Percentiles rank a stretch among this genome's conserved stretches.
These are phyloP conservation scores for Dimocarpus longan DNA, from an alignment of 345 rosid species.

Conservation along the genomic window DNA sequence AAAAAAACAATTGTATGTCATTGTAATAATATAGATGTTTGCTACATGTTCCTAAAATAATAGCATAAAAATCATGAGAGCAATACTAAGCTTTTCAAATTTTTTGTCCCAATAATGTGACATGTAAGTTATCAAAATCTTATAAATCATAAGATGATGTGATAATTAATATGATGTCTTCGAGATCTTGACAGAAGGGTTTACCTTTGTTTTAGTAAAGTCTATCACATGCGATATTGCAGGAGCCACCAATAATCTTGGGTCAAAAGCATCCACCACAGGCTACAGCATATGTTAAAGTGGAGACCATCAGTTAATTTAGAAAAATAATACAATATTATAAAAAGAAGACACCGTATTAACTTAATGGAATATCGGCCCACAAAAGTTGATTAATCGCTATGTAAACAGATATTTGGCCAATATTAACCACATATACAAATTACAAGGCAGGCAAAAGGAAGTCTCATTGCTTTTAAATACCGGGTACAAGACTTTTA, in stretches of 20 bases:
- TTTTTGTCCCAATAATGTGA: background rate
- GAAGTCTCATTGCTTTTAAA: background rate
- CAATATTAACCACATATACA: background rate
- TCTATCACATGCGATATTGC: constrained; percentile 65
- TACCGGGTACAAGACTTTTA: background rate
- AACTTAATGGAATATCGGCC: constrained; percentile 2
- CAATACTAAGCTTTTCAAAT: too few relatives aligned
- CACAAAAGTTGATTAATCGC: background rate
- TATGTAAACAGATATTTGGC: background rate
- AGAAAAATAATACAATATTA: constrained; percentile 3
- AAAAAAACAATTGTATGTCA: background rate
- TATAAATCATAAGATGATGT: too few relatives aligned
- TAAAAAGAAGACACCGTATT: constrained; percentile 15
- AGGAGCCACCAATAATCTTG: constrained; percentile 90
- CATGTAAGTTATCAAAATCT: too few relatives aligned
- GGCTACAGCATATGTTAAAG: constrained; percentile 55
- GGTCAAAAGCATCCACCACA: constrained; percentile 99
- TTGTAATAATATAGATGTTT: background rate
- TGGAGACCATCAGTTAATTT: constrained; percentile 21
- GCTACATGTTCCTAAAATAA: background rate
- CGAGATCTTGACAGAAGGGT: background rate
- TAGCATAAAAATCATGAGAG: background rate
- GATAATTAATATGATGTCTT: too few relatives aligned
- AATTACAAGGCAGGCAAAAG: background rate
- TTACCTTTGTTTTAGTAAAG: constrained; percentile 81